phyloP scores from a whole-genome alignment of 768 basidiomycete species.

The Rhizopogon rudus region DNA sequence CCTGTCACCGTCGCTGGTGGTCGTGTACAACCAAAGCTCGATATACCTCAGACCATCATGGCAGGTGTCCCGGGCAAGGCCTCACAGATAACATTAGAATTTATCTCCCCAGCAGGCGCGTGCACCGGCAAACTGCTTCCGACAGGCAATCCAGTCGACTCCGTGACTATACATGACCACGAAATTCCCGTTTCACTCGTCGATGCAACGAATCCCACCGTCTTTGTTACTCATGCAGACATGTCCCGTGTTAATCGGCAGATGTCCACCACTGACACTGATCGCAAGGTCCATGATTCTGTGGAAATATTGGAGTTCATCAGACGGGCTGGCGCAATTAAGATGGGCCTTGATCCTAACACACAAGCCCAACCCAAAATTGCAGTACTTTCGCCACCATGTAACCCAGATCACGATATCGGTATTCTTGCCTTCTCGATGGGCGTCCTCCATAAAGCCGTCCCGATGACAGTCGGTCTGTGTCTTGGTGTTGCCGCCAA shows the following conservation, averaged over 20 bases:
- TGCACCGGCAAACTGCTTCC: slow-evolving; percentile 70
- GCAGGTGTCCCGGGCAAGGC: slow-evolving; percentile 67
- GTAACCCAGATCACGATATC: slow-evolving; percentile 27
- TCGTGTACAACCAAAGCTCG: slow-evolving; percentile 30
- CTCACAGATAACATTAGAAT: slow-evolving; percentile 62
- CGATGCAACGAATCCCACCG: slow-evolving; percentile 73
- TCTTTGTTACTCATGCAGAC: slow-evolving; percentile 49
- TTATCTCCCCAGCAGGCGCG: slow-evolving; percentile 61
- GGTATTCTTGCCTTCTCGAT: slow-evolving; percentile 60
- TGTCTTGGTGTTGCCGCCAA: slow-evolving; percentile 63
- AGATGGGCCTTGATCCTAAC: slow-evolving; percentile 60
- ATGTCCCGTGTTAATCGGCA: slow-evolving; percentile 31
- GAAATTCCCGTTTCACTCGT: slow-evolving; percentile 47
- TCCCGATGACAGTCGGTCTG: slow-evolving; percentile 69
- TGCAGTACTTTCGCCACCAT: slow-evolving; percentile 43
- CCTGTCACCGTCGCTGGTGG: slow-evolving; percentile 32
- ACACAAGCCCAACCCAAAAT: slow-evolving; percentile 71
- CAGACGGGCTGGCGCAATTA: slow-evolving; percentile 47
- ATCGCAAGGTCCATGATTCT: slow-evolving; percentile 8
- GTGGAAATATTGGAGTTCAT: slow-evolving; percentile 43
- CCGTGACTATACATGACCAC: slow-evolving; percentile 29
- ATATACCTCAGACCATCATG: slow-evolving; percentile 47
- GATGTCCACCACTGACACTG: slow-evolving; percentile 3
- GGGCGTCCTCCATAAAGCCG: slow-evolving; percentile 66
- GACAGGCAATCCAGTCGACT: slow-evolving; percentile 45